These are phyloP conservation scores for Spergularia marina DNA, from an alignment of 148 eudicot species.

Conservation along the genomic window DNA sequence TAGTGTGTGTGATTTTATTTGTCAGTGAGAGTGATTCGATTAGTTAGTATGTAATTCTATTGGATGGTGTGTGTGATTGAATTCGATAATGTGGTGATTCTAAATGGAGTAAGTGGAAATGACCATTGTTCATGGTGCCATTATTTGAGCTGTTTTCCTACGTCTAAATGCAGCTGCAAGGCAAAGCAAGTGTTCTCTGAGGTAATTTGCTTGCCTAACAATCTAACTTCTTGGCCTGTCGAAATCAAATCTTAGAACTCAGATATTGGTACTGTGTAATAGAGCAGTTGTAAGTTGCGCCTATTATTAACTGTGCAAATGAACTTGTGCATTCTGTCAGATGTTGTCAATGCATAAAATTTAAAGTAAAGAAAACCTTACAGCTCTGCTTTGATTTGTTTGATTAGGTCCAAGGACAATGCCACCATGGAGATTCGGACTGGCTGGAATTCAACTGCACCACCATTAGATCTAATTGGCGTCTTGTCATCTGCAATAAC, in stretches of 20 bases:
- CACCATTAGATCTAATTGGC: conserved; percentile 53
- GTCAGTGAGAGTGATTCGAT: too few relatives aligned
- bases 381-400: conserved; percentile 56
- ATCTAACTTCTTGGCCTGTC: background rate
- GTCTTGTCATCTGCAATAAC: conserved; percentile 49
- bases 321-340: background rate
- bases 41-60: too few relatives aligned
- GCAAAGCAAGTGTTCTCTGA: conserved; percentile 31
- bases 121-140: conserved; percentile 79
- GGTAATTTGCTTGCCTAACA: conserved; percentile 21
- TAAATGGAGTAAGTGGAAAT: conserved; percentile 58
- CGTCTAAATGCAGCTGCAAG: conserved; percentile 61
- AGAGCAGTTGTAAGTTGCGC: too few relatives aligned
- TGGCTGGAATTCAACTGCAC: conserved; percentile 55
- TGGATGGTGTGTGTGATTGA: too few relatives aligned
- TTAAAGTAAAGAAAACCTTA: conserved; percentile 25
- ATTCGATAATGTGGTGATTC: conserved; percentile 42
- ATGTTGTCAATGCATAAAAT: background rate
- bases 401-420: conserved; percentile 52
- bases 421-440: conserved; percentile 42
- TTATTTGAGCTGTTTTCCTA: conserved; percentile 67
- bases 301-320: too few relatives aligned
- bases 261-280: background rate
- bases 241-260: background rate
- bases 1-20: too few relatives aligned